Evolutionary conservation across 31 red algal genomes (phyloP).

Genomic region (Odonthalia washingtoniensis): DNA sequence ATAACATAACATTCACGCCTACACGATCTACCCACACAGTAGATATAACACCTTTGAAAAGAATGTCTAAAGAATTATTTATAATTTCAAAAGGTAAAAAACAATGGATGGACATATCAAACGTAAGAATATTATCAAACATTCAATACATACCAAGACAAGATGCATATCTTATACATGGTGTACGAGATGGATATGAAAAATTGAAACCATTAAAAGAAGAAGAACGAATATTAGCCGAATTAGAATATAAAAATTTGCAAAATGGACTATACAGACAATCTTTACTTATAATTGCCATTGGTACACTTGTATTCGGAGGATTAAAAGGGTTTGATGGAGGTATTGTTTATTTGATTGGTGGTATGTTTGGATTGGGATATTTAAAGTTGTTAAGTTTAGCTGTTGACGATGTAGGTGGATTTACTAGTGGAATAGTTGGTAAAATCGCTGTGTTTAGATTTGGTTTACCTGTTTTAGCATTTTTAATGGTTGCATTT

Average conservation of each 20-base stretch:
- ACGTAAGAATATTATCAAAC: conserved; percentile 52
- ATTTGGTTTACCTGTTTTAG: too few relatives aligned
- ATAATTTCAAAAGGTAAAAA: conserved; percentile 32
- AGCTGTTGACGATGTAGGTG: too few relatives aligned
- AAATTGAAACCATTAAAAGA: conserved; percentile 26
- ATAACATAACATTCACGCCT: conserved; percentile 44
- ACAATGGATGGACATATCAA: conserved; percentile 62
- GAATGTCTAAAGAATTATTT: conserved; percentile 57
- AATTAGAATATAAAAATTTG: conserved; percentile 62
- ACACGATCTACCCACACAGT: conserved; percentile 12
- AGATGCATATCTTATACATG: conserved; percentile 72
- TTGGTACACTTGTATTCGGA: conserved; percentile 20
- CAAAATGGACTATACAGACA: conserved; percentile 22
- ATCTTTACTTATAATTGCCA: conserved; percentile 10
- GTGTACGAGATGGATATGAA: conserved; percentile 58
- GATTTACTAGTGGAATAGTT: too few relatives aligned
- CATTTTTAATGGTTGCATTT: too few relatives aligned
- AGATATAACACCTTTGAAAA: conserved; percentile 69
- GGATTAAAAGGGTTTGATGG: too few relatives aligned
- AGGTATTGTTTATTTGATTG: too few relatives aligned
- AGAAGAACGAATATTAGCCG: conserved; percentile 34
- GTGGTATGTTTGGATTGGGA: too few relatives aligned
- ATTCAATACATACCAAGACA: conserved; percentile 61
- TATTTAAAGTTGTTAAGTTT: too few relatives aligned
- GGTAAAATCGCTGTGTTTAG: too few relatives aligned